Conservation (phyloP, 352 stramenopile genomes). For the Globisporangium spinosum region DNA sequence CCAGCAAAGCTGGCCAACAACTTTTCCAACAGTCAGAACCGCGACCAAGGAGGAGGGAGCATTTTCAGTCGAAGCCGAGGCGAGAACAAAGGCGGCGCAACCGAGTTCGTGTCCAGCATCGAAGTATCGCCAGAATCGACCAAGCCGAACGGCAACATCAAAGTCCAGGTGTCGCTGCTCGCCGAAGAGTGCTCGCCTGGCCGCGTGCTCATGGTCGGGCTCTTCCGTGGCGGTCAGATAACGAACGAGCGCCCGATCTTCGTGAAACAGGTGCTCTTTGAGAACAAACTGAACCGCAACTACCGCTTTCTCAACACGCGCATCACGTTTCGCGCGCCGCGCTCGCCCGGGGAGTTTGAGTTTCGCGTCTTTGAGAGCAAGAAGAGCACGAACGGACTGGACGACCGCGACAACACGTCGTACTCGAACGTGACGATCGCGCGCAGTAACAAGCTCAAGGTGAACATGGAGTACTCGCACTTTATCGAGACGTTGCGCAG, state of each 20-base stretch:
- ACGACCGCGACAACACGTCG: constrained; percentile 20
- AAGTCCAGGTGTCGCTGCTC: constrained; percentile 62
- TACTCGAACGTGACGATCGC: constrained; percentile 74
- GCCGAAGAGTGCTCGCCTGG: constrained; percentile 54
- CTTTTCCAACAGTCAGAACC: background rate
- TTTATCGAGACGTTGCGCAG: constrained; percentile 72
- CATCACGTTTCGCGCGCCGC: constrained; percentile 77
- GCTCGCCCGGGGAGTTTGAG: constrained; percentile 79
- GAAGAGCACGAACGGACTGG: constrained; percentile 25
- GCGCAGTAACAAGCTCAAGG: constrained; percentile 67
- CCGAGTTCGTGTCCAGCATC: constrained; percentile 16
- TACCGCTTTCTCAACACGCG: constrained; percentile 63
- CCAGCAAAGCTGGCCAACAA: constrained; percentile 24
- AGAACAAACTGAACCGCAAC: constrained; percentile 68
- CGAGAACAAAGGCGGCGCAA: background rate
- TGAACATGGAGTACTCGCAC: constrained; percentile 72
- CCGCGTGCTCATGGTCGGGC: constrained; percentile 66
- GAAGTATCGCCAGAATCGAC: constrained; percentile 57
- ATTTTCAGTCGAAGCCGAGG: constrained; percentile 11
- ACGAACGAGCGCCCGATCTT: constrained; percentile 84
- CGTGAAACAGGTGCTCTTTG: constrained; percentile 78
- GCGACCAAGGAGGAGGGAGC: constrained; percentile 20
- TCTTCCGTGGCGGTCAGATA: constrained; percentile 70
- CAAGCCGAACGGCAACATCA: constrained; percentile 77
- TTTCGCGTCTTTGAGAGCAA: constrained; percentile 82